A percentile compares a stretch with the other conserved stretches of the same genome.
These are phyloP conservation scores for Chytriomyces sp. DNA, from an alignment of 192 early-diverging fungal genomes.

Conservation along the genomic window DNA sequence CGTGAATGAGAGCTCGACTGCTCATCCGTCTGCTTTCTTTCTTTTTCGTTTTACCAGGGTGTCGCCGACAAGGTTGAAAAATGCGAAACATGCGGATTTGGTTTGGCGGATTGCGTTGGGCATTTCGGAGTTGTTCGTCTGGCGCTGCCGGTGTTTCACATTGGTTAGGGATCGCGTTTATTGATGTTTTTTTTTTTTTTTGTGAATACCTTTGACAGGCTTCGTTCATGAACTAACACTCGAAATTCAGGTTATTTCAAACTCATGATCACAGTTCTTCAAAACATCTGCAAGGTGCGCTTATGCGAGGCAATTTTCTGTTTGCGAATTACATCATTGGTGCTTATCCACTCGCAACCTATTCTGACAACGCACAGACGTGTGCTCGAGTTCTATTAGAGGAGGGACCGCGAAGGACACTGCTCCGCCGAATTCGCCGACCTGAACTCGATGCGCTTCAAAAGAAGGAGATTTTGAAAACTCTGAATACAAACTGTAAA, in stretches of 20 bases:
- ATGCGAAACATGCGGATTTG: conserved; percentile 91
- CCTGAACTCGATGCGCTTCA: conserved; percentile 84
- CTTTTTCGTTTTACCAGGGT: conserved; percentile 57
- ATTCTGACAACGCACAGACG: conserved; percentile 50
- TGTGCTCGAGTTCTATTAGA: conserved; percentile 89
- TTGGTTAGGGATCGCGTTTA: conserved; percentile 59
- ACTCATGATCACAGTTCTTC: conserved; percentile 82
- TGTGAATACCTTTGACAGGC: background rate
- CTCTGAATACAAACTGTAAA: conserved; percentile 83
- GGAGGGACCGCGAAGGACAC: conserved; percentile 75
- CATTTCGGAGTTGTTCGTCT: conserved; percentile 96
- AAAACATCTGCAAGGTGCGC: conserved; percentile 94
- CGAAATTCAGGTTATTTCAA: conserved; percentile 73
- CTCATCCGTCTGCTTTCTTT: background rate
- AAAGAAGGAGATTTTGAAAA: conserved; percentile 78
- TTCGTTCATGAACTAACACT: background rate
- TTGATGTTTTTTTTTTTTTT: background rate
- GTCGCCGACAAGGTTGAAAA: conserved; percentile 79
- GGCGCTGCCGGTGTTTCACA: conserved; percentile 95
- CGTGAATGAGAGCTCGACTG: background rate
- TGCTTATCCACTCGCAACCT: conserved; percentile 9
- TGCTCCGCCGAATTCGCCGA: conserved; percentile 70
- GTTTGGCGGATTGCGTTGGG: conserved; percentile 89
- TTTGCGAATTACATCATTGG: background rate
- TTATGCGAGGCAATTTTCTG: background rate